Conservation (phyloP, 768 basidiomycete species). For the Epithele typhae region DNA sequence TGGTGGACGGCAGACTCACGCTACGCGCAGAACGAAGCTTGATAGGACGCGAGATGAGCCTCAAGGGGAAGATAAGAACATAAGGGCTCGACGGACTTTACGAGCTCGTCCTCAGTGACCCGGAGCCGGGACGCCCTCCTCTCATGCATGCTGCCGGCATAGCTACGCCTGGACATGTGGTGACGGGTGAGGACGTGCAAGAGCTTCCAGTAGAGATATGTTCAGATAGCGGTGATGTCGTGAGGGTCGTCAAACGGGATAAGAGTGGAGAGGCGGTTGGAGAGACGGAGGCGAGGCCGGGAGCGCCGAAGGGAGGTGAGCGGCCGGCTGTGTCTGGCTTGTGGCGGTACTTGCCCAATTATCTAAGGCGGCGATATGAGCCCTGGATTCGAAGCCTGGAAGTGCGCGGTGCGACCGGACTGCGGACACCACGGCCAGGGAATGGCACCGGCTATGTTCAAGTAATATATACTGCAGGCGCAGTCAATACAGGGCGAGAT, state of each 20-base stretch:
- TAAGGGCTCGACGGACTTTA: slow-evolving; percentile 54
- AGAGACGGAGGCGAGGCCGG: too few relatives aligned
- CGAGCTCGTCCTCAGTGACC: slow-evolving; percentile 81
- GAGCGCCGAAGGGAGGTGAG: neutral
- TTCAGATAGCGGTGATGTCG: neutral
- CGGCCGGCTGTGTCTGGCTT: neutral
- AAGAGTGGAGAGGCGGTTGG: neutral
- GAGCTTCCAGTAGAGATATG: neutral
- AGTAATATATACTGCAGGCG: too few relatives aligned
- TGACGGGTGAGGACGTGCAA: neutral
- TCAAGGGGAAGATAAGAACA: slow-evolving; percentile 11
- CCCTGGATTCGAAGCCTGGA: too few relatives aligned
- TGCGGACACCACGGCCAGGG: too few relatives aligned
- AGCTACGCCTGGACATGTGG: slow-evolving; percentile 68
- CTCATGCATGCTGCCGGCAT: slow-evolving; percentile 65
- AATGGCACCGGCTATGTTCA: too few relatives aligned
- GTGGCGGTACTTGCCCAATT: neutral
- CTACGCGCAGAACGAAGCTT: slow-evolving; percentile 80
- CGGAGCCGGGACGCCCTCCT: slow-evolving; percentile 71
- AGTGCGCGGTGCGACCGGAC: too few relatives aligned
- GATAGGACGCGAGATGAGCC: slow-evolving; percentile 1
- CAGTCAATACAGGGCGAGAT: too few relatives aligned
- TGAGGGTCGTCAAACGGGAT: slow-evolving; percentile 1
- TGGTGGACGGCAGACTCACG: slow-evolving; percentile 47
- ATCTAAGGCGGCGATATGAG: neutral